Percentiles rank a stretch among this genome's conserved stretches.
Evolutionary conservation across 176 grass and related monocot genomes (phyloP).

Genomic region (Eragrostis curvula): DNA sequence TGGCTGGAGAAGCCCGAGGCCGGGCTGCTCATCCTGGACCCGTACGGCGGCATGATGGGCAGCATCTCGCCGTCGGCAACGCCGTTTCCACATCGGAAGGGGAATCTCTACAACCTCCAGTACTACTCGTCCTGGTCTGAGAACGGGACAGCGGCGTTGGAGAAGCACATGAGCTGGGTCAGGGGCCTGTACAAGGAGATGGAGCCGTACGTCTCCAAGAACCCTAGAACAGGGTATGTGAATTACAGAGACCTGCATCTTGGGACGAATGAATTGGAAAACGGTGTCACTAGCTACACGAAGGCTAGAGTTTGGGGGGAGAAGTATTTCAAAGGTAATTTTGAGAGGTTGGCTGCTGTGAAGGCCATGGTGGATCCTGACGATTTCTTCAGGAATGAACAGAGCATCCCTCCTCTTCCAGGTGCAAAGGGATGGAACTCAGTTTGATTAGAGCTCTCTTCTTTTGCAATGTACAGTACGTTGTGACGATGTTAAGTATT

Average conservation of each 20-base stretch:
- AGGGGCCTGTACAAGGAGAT: slow-evolving; percentile 44
- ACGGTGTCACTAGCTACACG: slow-evolving; percentile 32
- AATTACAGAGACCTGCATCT: slow-evolving; percentile 73
- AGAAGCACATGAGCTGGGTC: slow-evolving; percentile 51
- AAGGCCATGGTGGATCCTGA: slow-evolving; percentile 61
- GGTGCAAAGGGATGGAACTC: slow-evolving; percentile 29
- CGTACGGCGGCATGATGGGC: slow-evolving; percentile 57
- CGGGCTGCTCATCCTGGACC: slow-evolving; percentile 44
- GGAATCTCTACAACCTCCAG: slow-evolving; percentile 63
- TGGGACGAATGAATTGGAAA: slow-evolving; percentile 32
- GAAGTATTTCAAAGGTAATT: slow-evolving; percentile 68
- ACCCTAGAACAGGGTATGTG: slow-evolving; percentile 66
- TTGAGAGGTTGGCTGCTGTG: slow-evolving; percentile 53
- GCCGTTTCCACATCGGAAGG: slow-evolving; percentile 63
- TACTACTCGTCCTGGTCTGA: slow-evolving; percentile 44
- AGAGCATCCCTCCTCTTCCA: slow-evolving; percentile 56
- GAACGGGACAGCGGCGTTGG: not conserved
- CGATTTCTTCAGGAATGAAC: slow-evolving; percentile 72
- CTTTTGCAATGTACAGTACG: not conserved
- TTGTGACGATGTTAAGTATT: not conserved
- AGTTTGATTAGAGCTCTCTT: not conserved
- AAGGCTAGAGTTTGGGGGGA: slow-evolving; percentile 55
- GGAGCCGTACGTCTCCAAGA: slow-evolving; percentile 51
- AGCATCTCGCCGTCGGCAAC: slow-evolving; percentile 45
- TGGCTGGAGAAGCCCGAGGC: slow-evolving; percentile 42